phyloP scores from a whole-genome alignment of 805 yeast genomes.

The Starmerella apicola region DNA sequence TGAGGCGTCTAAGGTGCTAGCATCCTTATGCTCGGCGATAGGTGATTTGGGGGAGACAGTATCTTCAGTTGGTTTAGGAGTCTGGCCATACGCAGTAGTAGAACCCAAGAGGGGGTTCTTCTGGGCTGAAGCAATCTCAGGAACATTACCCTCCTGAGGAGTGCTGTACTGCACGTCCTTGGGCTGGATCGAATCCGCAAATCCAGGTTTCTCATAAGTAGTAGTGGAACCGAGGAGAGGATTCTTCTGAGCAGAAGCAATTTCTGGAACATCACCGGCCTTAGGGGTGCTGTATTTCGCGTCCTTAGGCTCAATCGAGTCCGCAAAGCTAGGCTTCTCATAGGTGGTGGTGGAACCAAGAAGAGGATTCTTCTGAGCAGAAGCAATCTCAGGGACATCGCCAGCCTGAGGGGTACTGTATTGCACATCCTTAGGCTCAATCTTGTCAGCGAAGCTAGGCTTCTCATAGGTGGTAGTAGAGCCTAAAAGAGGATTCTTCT shows the following conservation, averaged over 20 bases:
- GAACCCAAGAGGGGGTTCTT: conserved; percentile 5
- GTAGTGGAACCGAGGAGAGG: conserved; percentile 5
- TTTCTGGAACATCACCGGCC: background rate
- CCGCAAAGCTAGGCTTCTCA: background rate
- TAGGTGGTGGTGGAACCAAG: background rate
- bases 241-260: background rate
- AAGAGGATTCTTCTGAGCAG: conserved; percentile 2
- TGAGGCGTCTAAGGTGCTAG: too few relatives aligned
- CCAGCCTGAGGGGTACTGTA: conserved; percentile 1
- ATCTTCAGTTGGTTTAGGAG: too few relatives aligned
- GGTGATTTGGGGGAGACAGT: background rate
- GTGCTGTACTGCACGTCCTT: background rate
- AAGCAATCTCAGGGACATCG: conserved; percentile 1
- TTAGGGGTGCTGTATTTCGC: background rate
- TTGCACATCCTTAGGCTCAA: background rate
- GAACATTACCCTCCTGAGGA: background rate
- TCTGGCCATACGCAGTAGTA: conserved; percentile 1
- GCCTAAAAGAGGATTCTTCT: conserved; percentile 3
- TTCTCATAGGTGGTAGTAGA: conserved; percentile 2
- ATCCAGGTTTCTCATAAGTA: background rate
- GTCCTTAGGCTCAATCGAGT: background rate
- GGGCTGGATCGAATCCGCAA: background rate
- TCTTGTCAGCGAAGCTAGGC: background rate
- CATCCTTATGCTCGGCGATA: background rate
- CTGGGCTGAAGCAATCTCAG: background rate